A percentile compares a stretch with the other conserved stretches of the same genome.
phyloP scores from a whole-genome alignment of 2,329 filamentous ascomycete genomes.

The Penicillium nordicum region DNA sequence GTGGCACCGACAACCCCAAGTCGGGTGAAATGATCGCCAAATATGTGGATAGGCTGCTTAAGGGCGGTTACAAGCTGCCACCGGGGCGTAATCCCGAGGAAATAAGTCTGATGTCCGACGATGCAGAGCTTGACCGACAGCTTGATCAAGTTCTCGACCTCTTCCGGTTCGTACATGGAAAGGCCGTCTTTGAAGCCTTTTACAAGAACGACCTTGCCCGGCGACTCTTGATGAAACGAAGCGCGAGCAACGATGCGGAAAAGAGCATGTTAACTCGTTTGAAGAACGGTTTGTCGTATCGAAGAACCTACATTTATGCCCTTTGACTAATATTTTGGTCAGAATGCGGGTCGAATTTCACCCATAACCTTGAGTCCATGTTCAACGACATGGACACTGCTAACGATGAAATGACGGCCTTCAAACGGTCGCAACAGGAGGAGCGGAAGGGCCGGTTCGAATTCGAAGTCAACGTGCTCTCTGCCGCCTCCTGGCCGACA shows the following conservation, averaged over 20 bases:
- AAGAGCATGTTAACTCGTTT: conserved; percentile 90
- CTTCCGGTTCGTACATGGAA: conserved; percentile 95
- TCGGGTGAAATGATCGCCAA: conserved; percentile 99
- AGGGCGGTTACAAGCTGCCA: conserved; percentile 73
- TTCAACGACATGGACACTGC: conserved; percentile 97
- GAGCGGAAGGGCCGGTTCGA: conserved; percentile 58
- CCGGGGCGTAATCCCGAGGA: conserved; percentile 25
- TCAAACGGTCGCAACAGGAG: conserved; percentile 63
- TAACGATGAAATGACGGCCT: conserved; percentile 87
- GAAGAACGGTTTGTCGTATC: conserved; percentile 58
- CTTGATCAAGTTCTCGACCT: conserved; percentile 89
- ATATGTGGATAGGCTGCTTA: conserved; percentile 84
- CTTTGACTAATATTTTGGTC: conserved; percentile 2
- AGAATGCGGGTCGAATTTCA: conserved; percentile 92
- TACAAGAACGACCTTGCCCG: conserved; percentile 97
- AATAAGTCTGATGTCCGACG: conserved; percentile 73
- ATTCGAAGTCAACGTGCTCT: conserved; percentile 75
- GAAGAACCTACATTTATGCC: not conserved
- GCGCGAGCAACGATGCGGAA: conserved; percentile 91
- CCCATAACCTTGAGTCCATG: conserved; percentile 97
- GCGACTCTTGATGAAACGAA: conserved; percentile 83
- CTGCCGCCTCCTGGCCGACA: conserved; percentile 85
- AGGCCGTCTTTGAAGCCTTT: conserved; percentile 96
- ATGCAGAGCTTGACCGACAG: conserved; percentile 85
- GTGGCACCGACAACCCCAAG: conserved; percentile 82